A percentile compares a stretch with the other conserved stretches of the same genome.
Conservation (phyloP, 2,329 filamentous ascomycete species). For the Phyllosticta citriasiana region DNA sequence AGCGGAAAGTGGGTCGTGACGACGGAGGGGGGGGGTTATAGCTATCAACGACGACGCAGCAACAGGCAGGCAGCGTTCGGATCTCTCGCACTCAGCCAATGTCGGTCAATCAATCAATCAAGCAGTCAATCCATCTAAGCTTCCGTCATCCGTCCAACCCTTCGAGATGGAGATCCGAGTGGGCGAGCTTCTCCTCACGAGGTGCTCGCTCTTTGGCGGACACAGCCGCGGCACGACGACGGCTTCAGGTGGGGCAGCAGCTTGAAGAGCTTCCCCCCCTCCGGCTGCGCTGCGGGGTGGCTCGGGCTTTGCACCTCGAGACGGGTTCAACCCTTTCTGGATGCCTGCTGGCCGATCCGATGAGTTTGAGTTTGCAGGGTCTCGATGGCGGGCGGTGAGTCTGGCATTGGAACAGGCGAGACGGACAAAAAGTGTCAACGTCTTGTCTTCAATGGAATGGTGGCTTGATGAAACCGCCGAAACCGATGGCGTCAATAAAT, state of each 20-base stretch:
- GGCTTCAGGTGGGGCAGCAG: neutral
- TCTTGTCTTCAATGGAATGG: no score
- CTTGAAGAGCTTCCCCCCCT: neutral
- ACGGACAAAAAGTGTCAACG: no score
- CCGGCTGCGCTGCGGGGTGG: neutral
- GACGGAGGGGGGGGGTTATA: no score
- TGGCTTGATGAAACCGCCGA: no score
- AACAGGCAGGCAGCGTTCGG: no score
- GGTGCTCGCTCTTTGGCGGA: neutral
- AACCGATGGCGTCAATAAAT: no score
- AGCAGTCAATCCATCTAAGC: neutral
- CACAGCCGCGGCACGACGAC: neutral
- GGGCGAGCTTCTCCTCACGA: neutral
- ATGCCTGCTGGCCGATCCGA: neutral
- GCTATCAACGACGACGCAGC: no score
- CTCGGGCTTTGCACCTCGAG: neutral
- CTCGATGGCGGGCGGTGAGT: no score
- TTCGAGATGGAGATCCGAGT: neutral
- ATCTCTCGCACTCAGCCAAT: no score
- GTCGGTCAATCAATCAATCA: neutral
- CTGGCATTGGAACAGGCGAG: no score
- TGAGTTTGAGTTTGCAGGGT: neutral
- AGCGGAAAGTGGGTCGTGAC: no score
- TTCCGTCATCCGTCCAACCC: neutral
- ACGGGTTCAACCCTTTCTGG: neutral